A percentile compares a stretch with the other conserved stretches of the same genome.
Conservation (phyloP, 306 rosid species). For the Quercus gilva region DNA sequence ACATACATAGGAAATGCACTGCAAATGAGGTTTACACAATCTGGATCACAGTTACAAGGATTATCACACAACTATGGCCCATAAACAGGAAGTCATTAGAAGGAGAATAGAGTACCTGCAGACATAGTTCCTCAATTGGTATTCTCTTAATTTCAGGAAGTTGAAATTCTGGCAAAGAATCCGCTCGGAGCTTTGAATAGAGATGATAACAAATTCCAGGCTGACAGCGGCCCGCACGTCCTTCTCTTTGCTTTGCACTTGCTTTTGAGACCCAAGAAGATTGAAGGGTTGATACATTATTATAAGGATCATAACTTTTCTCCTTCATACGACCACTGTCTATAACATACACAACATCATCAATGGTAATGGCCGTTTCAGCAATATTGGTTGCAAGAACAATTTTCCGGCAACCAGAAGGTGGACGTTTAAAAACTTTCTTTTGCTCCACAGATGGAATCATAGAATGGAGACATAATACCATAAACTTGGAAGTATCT, state of each 20-base stretch:
- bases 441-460: conserved; percentile 75
- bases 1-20: neutral
- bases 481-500: conserved; percentile 40
- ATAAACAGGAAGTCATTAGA: conserved; percentile 8
- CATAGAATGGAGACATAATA: conserved; percentile 84
- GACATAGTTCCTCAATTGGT: conserved; percentile 90
- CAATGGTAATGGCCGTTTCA: conserved; percentile 93
- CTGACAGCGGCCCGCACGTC: conserved; percentile 99
- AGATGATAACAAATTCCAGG: conserved; percentile 96
- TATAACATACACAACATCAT: conserved; percentile 89
- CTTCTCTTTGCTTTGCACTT: conserved; percentile 92
- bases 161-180: conserved; percentile 72
- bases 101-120: conserved; percentile 64
- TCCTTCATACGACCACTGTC: conserved; percentile 92
- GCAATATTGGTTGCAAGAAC: conserved; percentile 93
- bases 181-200: conserved; percentile 62
- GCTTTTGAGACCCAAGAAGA: conserved; percentile 98
- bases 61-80: neutral
- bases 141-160: conserved; percentile 93
- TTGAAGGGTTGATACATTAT: conserved; percentile 81
- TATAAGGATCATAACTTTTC: conserved; percentile 87
- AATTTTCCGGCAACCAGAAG: conserved; percentile 81
- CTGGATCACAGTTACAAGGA: neutral
- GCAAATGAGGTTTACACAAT: neutral
- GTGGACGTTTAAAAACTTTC: conserved; percentile 66